A percentile compares a stretch with the other conserved stretches of the same genome.
Conservation (phyloP, 2,329 filamentous ascomycete species). For the Eutypella sp. region DNA sequence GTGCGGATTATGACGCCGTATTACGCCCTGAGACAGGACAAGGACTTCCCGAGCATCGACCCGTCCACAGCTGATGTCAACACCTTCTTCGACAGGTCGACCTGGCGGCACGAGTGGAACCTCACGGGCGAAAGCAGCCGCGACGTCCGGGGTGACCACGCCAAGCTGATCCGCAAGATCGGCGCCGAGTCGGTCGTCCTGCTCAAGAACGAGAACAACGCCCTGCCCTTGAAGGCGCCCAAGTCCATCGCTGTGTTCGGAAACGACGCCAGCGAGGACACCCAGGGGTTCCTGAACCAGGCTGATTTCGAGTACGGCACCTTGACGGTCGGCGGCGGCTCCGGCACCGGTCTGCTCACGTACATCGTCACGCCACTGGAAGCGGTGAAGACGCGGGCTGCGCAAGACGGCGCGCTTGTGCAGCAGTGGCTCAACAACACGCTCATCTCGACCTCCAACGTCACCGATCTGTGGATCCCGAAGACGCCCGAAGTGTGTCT, state of each 20-base stretch:
- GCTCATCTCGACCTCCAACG: conserved; percentile 29
- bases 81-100: conserved; percentile 43
- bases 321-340: conserved; percentile 56
- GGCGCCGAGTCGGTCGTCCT: conserved; percentile 57
- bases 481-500: conserved; percentile 59
- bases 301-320: conserved; percentile 57
- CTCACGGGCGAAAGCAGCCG: conserved; percentile 48
- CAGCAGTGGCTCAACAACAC: conserved; percentile 42
- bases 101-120: conserved; percentile 36
- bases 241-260: conserved; percentile 53
- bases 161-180: conserved; percentile 51
- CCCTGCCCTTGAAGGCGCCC: conserved; percentile 55
- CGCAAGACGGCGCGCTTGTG: conserved; percentile 36
- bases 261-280: conserved; percentile 59
- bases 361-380: conserved; percentile 52
- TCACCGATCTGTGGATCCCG: conserved; percentile 41
- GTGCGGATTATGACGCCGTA: conserved; percentile 51
- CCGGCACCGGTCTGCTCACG: conserved; percentile 47
- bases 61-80: conserved; percentile 43
- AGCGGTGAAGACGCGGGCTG: conserved; percentile 46
- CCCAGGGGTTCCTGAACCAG: conserved; percentile 61
- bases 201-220: conserved; percentile 63
- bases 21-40: conserved; percentile 44
- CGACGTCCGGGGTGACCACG: conserved; percentile 50
- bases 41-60: conserved; percentile 38